phyloP scores from a whole-genome alignment of 1,139 yeast genomes.

The Nakaseomyces sp. region DNA sequence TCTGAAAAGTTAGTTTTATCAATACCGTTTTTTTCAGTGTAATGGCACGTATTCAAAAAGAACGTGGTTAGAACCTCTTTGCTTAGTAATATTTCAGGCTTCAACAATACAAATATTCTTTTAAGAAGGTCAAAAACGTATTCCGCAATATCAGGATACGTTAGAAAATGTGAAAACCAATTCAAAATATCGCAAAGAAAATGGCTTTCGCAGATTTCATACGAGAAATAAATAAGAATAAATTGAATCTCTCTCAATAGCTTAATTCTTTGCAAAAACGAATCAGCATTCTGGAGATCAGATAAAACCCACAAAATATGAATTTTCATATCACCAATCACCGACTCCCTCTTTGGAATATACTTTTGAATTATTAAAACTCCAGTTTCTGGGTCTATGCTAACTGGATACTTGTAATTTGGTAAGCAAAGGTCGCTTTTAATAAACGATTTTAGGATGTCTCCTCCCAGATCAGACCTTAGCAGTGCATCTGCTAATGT shows the following conservation, averaged over 20 bases:
- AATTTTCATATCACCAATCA: constrained; percentile 12
- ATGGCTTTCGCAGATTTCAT: constrained; percentile 5
- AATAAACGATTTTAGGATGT: constrained; percentile 8
- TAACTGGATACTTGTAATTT: constrained; percentile 14
- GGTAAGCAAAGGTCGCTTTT: not conserved
- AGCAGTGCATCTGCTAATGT: constrained; percentile 14
- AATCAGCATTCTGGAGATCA: constrained; percentile 14
- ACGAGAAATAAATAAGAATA: constrained; percentile 14
- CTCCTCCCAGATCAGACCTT: constrained; percentile 11
- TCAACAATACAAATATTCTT: not conserved
- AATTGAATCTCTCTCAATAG: constrained; percentile 15
- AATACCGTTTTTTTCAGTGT: not conserved
- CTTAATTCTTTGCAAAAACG: constrained; percentile 9
- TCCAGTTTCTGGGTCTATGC: constrained; percentile 13
- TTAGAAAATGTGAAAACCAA: constrained; percentile 4
- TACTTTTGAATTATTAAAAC: constrained; percentile 11
- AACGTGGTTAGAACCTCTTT: not conserved
- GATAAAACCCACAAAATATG: constrained; percentile 16
- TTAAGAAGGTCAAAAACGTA: not conserved
- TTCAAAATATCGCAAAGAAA: not conserved
- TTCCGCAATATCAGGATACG: not conserved
- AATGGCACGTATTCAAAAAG: not conserved
- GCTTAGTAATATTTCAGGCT: not conserved
- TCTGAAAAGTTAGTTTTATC: not conserved
- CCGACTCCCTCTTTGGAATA: constrained; percentile 3